Conservation (phyloP, 2,329 filamentous ascomycete species). For the Stylonectria norvegica region DNA sequence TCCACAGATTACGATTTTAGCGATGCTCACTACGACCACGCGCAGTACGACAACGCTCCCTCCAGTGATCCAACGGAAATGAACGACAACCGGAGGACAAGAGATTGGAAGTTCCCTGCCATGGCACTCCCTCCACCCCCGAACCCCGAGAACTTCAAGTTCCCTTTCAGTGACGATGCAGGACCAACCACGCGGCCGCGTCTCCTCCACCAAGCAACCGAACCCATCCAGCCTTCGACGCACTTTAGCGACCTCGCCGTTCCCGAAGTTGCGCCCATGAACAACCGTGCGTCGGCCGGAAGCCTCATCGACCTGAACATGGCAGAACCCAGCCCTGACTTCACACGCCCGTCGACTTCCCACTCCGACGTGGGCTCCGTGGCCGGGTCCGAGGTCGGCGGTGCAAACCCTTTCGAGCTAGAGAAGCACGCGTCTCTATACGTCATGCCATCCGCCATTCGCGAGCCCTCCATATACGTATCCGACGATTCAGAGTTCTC, state of each 20-base stretch:
- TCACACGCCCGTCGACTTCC: conserved; percentile 55
- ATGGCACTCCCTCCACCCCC: conserved; percentile 46
- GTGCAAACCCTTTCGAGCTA: conserved; percentile 58
- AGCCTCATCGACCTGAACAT: conserved; percentile 55
- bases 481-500: conserved; percentile 55
- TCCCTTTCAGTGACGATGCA: conserved; percentile 41
- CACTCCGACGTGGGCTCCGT: conserved; percentile 57
- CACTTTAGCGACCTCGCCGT: conserved; percentile 41
- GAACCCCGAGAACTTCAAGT: conserved; percentile 51
- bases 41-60: conserved; percentile 48
- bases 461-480: conserved; percentile 59
- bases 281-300: conserved; percentile 42
- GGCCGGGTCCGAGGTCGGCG: conserved; percentile 53
- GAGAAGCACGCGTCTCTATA: conserved; percentile 61
- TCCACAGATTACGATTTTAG: conserved; percentile 50
- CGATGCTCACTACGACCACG: conserved; percentile 43
- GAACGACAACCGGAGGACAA: conserved; percentile 49
- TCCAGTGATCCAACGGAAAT: conserved; percentile 57
- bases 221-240: conserved; percentile 44
- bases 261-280: conserved; percentile 30
- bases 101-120: conserved; percentile 58
- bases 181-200: conserved; percentile 39
- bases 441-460: conserved; percentile 36
- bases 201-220: conserved; percentile 50
- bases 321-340: conserved; percentile 49